These are phyloP conservation scores for Carnegiea gigantea DNA, from an alignment of 179 eudicot genomes.

Conservation along the genomic window DNA sequence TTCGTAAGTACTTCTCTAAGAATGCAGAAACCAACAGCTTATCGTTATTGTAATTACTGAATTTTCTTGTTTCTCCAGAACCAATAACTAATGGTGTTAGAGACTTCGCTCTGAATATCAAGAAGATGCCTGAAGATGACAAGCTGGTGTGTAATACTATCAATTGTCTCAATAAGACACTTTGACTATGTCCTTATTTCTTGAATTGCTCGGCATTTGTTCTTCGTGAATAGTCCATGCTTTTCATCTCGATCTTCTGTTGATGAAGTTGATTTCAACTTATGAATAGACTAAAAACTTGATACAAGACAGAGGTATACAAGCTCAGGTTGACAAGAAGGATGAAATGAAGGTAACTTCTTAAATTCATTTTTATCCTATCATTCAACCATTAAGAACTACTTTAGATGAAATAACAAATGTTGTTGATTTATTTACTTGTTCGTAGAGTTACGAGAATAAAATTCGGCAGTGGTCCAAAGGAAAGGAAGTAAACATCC, in stretches of 20 bases:
- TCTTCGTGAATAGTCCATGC: conserved; percentile 4
- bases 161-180: neutral
- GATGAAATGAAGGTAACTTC: conserved; percentile 52
- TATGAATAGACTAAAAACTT: conserved; percentile 46
- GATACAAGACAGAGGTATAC: conserved; percentile 30
- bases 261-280: neutral
- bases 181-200: neutral
- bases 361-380: conserved; percentile 2
- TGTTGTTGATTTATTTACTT: neutral
- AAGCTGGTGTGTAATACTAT: conserved; percentile 44
- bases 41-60: conserved; percentile 17
- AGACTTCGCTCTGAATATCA: conserved; percentile 35
- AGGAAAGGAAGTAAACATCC: conserved; percentile 92
- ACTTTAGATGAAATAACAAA: neutral
- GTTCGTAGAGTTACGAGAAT: conserved; percentile 54
- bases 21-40: neutral
- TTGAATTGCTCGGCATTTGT: neutral
- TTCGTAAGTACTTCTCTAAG: neutral
- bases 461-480: conserved; percentile 74
- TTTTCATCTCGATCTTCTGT: conserved; percentile 1
- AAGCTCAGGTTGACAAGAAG: conserved; percentile 30
- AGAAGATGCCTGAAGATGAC: conserved; percentile 37
- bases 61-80: conserved; percentile 32
- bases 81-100: conserved; percentile 29
- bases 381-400: neutral